Evolutionary conservation across 1,284 basidiomycete genomes (phyloP), one percentile per base, ranked within the genome.

Genomic region (Ustilago sp.): DNA sequence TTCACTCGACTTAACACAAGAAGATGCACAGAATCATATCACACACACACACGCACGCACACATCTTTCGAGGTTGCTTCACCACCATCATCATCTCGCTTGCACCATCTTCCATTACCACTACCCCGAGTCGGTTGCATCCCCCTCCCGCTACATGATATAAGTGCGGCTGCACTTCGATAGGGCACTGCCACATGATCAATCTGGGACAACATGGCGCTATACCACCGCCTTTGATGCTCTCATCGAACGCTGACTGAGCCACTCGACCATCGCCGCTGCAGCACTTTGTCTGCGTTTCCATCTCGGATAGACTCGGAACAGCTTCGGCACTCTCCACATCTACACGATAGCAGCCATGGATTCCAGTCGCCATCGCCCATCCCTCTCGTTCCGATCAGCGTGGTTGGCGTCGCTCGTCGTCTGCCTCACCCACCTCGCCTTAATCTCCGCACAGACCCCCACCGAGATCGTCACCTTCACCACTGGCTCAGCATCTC

Each of bases 401-500:
- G n/a, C 36, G 15, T 23, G 52, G 6, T n/a, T 23, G 28, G 39
- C 36, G 11, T 34, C 55, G 2, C 48, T 69, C 7, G 4, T 47
- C 1, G 4, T 43, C 19, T 51, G 19, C 19, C 28, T 57, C 13
- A 48, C 43, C 28, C 19, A 68, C 43, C 31, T 23, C 45, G n/a
- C 19, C 2, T 36, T 61, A 15, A 35, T 34, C 12, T 39, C 63
- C 34, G 73, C 73, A 0, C 73, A 75, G 51, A 67, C 74, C 19
- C 52, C 68, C 54, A 68, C 69, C 6, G 57, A 77, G 28, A 53
- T 60, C 52, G 52, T 75, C 52, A 67, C 67, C 12, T 45, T 63
- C 39, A 73, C 63, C 31, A 78, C 71, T 0, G 71, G 71, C 41
- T 78, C 75, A 28, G 75, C 69, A 28, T 74, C 71, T 3, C 75